phyloP scores from a whole-genome alignment of 768 basidiomycete species.

The Suillus decipiens region DNA sequence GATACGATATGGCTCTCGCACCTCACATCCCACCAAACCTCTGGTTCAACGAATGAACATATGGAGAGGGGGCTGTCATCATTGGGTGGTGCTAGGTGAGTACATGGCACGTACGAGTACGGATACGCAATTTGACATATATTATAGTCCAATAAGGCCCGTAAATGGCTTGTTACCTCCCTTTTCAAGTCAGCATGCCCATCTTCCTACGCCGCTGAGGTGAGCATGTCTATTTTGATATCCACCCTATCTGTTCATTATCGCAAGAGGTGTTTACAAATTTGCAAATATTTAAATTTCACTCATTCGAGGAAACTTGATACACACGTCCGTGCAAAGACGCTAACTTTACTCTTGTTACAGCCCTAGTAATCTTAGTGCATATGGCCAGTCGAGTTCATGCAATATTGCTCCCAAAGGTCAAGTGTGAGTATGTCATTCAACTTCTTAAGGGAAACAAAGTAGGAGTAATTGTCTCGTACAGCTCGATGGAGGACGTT shows the following conservation, averaged over 20 bases:
- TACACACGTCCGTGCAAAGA: background rate
- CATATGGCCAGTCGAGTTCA: constrained; percentile 28
- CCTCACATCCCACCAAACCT: background rate
- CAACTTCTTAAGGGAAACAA: background rate
- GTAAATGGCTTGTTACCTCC: constrained; percentile 4
- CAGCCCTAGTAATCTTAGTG: constrained; percentile 37
- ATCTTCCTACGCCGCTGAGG: constrained; percentile 36
- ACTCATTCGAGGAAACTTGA: background rate
- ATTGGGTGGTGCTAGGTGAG: background rate
- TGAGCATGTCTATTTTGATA: constrained; percentile 13
- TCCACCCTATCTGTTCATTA: constrained; percentile 1
- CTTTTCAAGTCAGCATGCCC: constrained; percentile 20
- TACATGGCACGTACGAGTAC: background rate
- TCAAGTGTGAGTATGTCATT: constrained; percentile 22
- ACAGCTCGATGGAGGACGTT: constrained; percentile 2
- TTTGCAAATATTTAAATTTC: background rate
- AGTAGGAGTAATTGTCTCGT: background rate
- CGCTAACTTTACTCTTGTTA: constrained; percentile 17
- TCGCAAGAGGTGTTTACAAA: background rate
- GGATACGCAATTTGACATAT: background rate
- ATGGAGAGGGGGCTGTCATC: background rate
- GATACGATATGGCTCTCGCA: constrained; percentile 1
- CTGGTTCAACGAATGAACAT: background rate
- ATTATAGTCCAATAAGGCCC: constrained; percentile 8
- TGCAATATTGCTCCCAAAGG: constrained; percentile 13